These are phyloP conservation scores for Naganishia cerealis DNA, from an alignment of 1,284 basidiomycete genomes.

Conservation along the genomic window DNA sequence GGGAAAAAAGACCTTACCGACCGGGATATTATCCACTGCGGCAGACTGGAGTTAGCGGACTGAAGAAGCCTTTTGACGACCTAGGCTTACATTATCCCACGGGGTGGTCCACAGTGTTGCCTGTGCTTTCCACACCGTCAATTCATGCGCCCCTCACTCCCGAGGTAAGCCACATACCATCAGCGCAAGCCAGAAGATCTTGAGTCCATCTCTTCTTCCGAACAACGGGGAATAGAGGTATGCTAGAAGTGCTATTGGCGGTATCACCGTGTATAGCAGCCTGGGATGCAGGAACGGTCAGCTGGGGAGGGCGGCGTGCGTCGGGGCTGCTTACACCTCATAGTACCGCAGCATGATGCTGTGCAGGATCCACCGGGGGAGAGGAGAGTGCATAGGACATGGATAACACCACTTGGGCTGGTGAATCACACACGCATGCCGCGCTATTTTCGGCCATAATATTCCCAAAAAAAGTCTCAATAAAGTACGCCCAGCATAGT, in stretches of 20 bases:
- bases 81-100: conserved; percentile 47
- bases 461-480: background rate
- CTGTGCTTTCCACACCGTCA: conserved; percentile 28
- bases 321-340: conserved; percentile 22
- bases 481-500: background rate
- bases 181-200: conserved; percentile 42
- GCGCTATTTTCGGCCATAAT: background rate
- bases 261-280: conserved; percentile 43
- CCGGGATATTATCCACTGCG: conserved; percentile 31
- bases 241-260: conserved; percentile 41
- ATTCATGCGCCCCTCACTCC: background rate
- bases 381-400: too few relatives aligned
- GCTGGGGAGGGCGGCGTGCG: background rate
- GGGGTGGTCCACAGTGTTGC: conserved; percentile 48
- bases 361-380: background rate
- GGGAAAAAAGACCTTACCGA: conserved; percentile 1
- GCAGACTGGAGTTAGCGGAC: background rate
- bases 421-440: too few relatives aligned
- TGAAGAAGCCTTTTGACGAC: background rate
- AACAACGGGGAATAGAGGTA: conserved; percentile 42
- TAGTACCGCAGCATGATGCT: conserved; percentile 26
- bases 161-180: conserved; percentile 38
- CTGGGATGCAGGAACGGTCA: conserved; percentile 30
- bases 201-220: conserved; percentile 43
- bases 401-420: too few relatives aligned